A percentile compares a stretch with the other conserved stretches of the same genome.
Conservation (phyloP, 2,329 filamentous ascomycete species). For the Parastagonospora avenae region DNA sequence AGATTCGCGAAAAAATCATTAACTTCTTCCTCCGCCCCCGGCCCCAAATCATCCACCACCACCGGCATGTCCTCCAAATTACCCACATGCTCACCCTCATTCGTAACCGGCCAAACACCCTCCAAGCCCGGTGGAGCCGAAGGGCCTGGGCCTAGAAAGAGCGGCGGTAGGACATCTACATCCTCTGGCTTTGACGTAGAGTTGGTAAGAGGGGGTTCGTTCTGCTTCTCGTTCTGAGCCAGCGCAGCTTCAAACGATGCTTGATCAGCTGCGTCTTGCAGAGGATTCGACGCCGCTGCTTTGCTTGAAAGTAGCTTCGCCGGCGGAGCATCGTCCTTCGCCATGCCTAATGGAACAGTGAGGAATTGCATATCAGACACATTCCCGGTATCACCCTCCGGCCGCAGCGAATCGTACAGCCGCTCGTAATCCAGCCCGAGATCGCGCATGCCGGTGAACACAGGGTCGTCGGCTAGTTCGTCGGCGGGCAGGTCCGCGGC, state of each 20-base stretch:
- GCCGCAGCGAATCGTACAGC: too few species aligned
- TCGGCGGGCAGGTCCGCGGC: too few species aligned
- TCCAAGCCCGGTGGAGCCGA: conserved; percentile 15
- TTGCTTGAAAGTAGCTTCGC: neutral
- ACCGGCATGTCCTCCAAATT: conserved; percentile 10
- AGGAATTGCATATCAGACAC: neutral
- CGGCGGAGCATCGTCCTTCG: neutral
- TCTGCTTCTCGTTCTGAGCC: neutral
- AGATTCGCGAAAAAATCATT: conserved; percentile 7
- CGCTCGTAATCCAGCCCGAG: too few species aligned
- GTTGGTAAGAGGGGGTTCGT: neutral
- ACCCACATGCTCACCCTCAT: neutral
- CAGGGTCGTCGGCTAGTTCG: too few species aligned
- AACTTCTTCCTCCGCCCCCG: conserved; percentile 4
- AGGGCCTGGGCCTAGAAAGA: conserved; percentile 23
- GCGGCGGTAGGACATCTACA: conserved; percentile 15
- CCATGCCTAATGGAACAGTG: neutral
- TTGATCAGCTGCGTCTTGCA: neutral
- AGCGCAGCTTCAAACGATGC: neutral
- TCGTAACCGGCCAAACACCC: conserved; percentile 15
- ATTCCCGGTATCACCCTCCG: too few species aligned
- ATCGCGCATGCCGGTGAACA: too few species aligned
- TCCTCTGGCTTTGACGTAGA: neutral
- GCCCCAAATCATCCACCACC: conserved; percentile 7
- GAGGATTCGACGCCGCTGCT: neutral